These are phyloP conservation scores for Amylostereum areolatum DNA, from an alignment of 1,284 basidiomycete species.

Conservation along the genomic window DNA sequence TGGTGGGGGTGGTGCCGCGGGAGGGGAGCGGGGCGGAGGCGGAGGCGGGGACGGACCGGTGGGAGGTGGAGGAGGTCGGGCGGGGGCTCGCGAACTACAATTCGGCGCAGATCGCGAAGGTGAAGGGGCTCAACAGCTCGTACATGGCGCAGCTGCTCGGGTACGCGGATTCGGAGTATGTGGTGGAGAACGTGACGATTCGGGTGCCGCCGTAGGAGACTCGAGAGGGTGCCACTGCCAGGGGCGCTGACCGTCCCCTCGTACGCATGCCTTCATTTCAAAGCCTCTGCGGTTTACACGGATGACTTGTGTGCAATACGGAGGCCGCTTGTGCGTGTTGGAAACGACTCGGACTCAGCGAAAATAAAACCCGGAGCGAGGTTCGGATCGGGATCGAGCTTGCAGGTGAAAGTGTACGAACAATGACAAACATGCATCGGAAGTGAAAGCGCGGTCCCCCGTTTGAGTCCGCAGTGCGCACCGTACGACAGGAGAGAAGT, in stretches of 20 bases:
- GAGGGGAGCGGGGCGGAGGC: conserved; percentile 13
- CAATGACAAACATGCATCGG: too few species aligned
- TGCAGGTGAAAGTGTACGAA: too few species aligned
- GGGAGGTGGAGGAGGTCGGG: conserved; percentile 87
- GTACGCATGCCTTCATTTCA: too few species aligned
- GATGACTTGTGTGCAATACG: too few species aligned
- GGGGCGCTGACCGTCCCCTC: background rate
- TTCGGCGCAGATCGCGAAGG: conserved; percentile 82
- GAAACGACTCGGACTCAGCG: too few species aligned
- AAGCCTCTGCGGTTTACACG: too few species aligned
- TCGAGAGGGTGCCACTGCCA: background rate
- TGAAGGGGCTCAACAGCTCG: conserved; percentile 88
- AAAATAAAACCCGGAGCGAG: too few species aligned
- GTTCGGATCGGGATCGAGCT: too few species aligned
- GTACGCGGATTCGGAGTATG: conserved; percentile 94
- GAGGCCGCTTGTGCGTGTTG: too few species aligned
- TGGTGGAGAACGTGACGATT: conserved; percentile 89
- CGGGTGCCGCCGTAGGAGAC: conserved; percentile 30
- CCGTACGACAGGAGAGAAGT: too few species aligned
- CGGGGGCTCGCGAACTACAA: conserved; percentile 95
- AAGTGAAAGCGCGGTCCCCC: too few species aligned
- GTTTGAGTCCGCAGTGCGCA: too few species aligned
- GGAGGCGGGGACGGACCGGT: conserved; percentile 40
- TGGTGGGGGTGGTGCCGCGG: conserved; percentile 11
- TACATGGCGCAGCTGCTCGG: conserved; percentile 79